Conservation (phyloP, 306 rosid genomes). For the Rosa rugosa region DNA sequence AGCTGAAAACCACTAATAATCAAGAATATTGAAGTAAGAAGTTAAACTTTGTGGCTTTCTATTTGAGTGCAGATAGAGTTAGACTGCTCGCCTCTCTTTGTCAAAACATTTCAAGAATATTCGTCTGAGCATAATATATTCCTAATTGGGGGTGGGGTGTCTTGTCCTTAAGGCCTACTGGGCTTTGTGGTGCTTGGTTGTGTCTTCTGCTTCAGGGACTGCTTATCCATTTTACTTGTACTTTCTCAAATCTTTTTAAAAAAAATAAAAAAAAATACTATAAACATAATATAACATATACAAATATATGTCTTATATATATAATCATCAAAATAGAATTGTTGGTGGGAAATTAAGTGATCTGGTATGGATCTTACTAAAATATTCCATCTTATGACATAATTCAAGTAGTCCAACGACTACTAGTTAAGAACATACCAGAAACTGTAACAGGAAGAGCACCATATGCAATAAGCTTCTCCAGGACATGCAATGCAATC, state of each 20-base stretch:
- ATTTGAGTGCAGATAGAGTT: neutral
- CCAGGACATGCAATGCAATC: constrained; percentile 97
- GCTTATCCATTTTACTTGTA: neutral
- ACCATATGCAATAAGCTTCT: constrained; percentile 94
- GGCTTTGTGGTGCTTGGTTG: neutral
- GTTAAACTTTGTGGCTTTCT: neutral
- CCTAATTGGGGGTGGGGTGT: neutral
- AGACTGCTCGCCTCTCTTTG: neutral
- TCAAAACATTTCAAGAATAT: neutral
- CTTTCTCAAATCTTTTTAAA: neutral
- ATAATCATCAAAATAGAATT: neutral
- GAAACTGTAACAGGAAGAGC: constrained; percentile 92
- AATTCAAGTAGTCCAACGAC: constrained; percentile 29
- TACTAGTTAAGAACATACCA: constrained; percentile 43
- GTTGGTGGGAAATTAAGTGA: neutral
- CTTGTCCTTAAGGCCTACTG: neutral
- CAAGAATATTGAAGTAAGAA: neutral
- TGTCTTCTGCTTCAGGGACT: neutral
- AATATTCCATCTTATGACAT: constrained; percentile 10
- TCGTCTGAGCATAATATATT: neutral
- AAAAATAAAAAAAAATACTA: no score
- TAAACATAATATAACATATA: neutral
- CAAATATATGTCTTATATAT: neutral
- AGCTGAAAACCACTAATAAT: neutral
- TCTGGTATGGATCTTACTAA: neutral